Conservation (phyloP, 805 yeast species). For the Starmerella bacillaris region DNA sequence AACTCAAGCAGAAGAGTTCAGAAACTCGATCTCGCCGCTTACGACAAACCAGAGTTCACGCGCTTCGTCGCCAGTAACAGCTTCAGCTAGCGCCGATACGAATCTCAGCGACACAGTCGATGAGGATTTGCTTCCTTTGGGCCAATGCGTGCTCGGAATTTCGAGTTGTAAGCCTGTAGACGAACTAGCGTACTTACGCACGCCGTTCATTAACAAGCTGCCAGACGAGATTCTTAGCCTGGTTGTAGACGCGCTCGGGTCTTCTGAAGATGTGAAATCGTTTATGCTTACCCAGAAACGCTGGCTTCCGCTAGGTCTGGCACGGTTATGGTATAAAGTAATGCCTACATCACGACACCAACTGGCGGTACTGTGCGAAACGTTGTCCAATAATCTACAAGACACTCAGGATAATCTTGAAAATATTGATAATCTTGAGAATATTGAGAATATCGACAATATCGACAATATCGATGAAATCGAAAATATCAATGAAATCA, state of each 20-base stretch:
- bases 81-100: not conserved
- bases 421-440: too few relatives aligned
- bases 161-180: too few relatives aligned
- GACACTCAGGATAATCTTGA: too few relatives aligned
- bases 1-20: not conserved
- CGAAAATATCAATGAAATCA: not conserved
- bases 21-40: not conserved
- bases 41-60: not conserved
- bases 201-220: not conserved
- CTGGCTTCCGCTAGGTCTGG: conserved; percentile 65
- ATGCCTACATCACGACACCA: conserved; percentile 1
- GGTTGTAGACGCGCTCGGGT: not conserved
- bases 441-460: too few relatives aligned
- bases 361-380: not conserved
- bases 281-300: conserved; percentile 52
- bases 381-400: too few relatives aligned
- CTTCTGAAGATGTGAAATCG: conserved; percentile 15
- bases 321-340: conserved; percentile 49
- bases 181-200: too few relatives aligned
- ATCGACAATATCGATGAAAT: too few relatives aligned
- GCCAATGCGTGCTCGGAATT: too few relatives aligned
- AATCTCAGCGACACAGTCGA: too few relatives aligned
- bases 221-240: not conserved
- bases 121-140: too few relatives aligned
- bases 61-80: not conserved